These are phyloP conservation scores for Paecilomyces variotii DNA, from an alignment of 2,329 filamentous ascomycete species.

Conservation along the genomic window DNA sequence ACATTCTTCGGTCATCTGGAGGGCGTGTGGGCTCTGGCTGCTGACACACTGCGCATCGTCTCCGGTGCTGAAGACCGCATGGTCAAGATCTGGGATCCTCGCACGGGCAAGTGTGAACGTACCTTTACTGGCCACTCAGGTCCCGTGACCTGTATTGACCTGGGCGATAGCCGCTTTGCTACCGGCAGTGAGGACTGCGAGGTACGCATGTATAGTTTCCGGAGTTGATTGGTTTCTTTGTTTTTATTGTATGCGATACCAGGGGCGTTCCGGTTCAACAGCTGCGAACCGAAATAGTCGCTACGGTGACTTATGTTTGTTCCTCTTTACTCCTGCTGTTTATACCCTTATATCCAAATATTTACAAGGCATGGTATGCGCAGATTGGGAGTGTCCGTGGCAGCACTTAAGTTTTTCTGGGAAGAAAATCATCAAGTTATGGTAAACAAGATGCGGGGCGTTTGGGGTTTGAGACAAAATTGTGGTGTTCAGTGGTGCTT, in stretches of 20 bases:
- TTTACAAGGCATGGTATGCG: not conserved
- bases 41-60: constrained; percentile 79
- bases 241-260: not conserved
- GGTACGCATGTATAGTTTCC: constrained; percentile 74
- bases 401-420: no score
- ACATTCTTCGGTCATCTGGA: constrained; percentile 97
- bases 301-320: not conserved
- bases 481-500: no score
- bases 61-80: constrained; percentile 87
- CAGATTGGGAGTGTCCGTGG: not conserved
- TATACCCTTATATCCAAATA: not conserved
- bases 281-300: not conserved
- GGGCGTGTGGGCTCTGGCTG: constrained; percentile 87
- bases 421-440: no score
- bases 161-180: constrained; percentile 83
- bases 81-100: constrained; percentile 92
- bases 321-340: not conserved
- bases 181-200: constrained; percentile 92
- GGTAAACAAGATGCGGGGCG: no score
- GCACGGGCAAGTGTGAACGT: constrained; percentile 82
- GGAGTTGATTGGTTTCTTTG: constrained; percentile 15
- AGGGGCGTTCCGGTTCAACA: not conserved
- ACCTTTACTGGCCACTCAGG: constrained; percentile 87
- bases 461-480: no score
- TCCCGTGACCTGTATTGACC: constrained; percentile 83